These are phyloP conservation scores for Macaranga tanarius DNA, from an alignment of 441 rosid genomes.

Conservation along the genomic window DNA sequence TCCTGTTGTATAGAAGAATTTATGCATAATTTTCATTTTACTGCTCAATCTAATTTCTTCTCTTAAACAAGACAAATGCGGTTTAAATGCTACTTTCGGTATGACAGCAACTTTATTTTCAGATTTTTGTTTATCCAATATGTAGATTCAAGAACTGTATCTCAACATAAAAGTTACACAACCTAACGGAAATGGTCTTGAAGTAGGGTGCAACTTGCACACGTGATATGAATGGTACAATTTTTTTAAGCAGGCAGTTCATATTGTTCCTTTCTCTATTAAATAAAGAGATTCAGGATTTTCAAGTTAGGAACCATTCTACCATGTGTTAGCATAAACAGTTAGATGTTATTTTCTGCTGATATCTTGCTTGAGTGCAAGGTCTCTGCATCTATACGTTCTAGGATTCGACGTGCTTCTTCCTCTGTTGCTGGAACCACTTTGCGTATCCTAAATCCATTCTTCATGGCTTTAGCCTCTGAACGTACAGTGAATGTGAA, in stretches of 20 bases:
- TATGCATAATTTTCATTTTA: neutral
- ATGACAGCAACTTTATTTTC: neutral
- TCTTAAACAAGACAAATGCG: neutral
- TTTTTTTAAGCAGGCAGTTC: neutral
- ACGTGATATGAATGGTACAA: neutral
- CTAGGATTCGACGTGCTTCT: conserved; percentile 69
- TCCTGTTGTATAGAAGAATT: conserved; percentile 13
- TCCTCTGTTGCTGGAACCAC: conserved; percentile 92
- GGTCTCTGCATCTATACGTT: conserved; percentile 67
- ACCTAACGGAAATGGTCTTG: neutral
- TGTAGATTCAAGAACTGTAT: neutral
- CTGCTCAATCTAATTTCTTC: neutral
- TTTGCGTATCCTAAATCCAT: conserved; percentile 56
- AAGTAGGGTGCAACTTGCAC: neutral
- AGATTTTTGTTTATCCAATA: neutral
- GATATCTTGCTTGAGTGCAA: conserved; percentile 19
- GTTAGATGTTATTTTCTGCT: neutral
- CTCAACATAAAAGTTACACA: neutral
- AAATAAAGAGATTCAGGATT: neutral
- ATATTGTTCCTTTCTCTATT: neutral
- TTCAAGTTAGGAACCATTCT: neutral
- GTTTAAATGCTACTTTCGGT: neutral
- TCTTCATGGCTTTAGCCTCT: conserved; percentile 58
- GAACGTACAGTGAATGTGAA: conserved; percentile 74
- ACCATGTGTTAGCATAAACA: neutral